phyloP scores from a whole-genome alignment of 2,329 filamentous ascomycete genomes.

The Macroventuria anomochaeta region DNA sequence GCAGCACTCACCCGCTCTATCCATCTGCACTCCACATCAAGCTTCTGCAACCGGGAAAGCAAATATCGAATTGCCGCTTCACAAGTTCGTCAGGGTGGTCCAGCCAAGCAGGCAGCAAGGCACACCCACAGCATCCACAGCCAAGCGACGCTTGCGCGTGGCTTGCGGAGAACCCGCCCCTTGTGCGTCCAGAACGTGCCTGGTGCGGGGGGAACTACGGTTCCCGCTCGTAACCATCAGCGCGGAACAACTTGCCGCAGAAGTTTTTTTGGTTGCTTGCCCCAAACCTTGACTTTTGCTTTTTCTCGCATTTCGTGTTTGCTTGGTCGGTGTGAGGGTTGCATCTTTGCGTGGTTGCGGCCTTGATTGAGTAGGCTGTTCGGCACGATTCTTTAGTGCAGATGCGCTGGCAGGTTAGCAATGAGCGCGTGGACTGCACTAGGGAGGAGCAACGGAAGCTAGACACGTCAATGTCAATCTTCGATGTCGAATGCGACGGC shows the following conservation, averaged over 20 bases:
- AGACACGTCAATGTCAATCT: constrained; percentile 28
- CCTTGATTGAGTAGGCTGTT: neutral
- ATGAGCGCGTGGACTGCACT: neutral
- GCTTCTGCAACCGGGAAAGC: neutral
- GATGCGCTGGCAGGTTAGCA: constrained; percentile 1
- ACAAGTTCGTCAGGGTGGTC: neutral
- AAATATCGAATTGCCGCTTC: neutral
- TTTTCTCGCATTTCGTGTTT: neutral
- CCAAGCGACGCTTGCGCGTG: constrained; percentile 17
- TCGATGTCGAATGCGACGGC: constrained; percentile 8
- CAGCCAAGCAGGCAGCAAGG: constrained; percentile 13
- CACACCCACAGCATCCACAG: constrained; percentile 1
- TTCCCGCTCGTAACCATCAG: constrained; percentile 10
- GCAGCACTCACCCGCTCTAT: neutral
- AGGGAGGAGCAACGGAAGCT: constrained; percentile 18
- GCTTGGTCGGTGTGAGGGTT: neutral
- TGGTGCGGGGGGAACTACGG: constrained; percentile 15
- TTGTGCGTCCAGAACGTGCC: constrained; percentile 16
- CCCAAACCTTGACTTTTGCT: neutral
- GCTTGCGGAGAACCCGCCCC: constrained; percentile 21
- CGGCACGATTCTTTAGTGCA: constrained; percentile 1
- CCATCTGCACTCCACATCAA: neutral
- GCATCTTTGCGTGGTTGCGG: neutral
- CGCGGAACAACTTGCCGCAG: constrained; percentile 4
- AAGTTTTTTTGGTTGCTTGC: neutral